phyloP scores from a whole-genome alignment of 345 rosid genomes.

The Eucalyptus sp. region DNA sequence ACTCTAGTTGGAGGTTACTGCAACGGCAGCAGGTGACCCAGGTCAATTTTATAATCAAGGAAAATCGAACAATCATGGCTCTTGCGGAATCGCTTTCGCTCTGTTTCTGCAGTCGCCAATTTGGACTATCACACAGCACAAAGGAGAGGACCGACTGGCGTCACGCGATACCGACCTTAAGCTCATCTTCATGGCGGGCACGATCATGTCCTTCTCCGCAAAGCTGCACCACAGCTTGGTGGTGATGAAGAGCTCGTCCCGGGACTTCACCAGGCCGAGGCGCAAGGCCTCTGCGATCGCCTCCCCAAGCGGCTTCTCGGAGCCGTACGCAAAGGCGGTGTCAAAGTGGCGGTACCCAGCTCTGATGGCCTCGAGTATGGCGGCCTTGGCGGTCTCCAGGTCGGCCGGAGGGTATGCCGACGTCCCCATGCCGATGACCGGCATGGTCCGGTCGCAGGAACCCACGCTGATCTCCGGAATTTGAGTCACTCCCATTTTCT shows the following conservation, averaged over 20 bases:
- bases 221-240: conserved; percentile 9
- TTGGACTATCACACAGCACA: neutral
- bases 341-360: conserved; percentile 19
- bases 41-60: neutral
- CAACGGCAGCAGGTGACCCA: neutral
- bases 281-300: conserved; percentile 7
- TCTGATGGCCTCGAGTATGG: conserved; percentile 10
- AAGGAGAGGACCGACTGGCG: neutral
- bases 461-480: neutral
- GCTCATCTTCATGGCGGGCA: conserved; percentile 9
- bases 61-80: neutral
- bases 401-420: neutral
- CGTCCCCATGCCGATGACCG: conserved; percentile 13
- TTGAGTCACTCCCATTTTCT: neutral
- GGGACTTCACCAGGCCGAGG: conserved; percentile 14
- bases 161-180: neutral
- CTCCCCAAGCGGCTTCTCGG: conserved; percentile 8
- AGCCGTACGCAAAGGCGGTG: conserved; percentile 1
- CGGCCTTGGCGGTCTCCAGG: neutral
- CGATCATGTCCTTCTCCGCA: conserved; percentile 1
- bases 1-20: conserved; percentile 17
- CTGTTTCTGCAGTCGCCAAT: too few relatives aligned
- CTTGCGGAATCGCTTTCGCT: neutral
- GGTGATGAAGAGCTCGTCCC: conserved; percentile 16
- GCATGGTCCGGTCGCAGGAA: conserved; percentile 4